Percentiles rank a stretch among this genome's conserved stretches.
phyloP scores from a whole-genome alignment of 2,329 filamentous ascomycete genomes.

The Diaporthe caulivora region DNA sequence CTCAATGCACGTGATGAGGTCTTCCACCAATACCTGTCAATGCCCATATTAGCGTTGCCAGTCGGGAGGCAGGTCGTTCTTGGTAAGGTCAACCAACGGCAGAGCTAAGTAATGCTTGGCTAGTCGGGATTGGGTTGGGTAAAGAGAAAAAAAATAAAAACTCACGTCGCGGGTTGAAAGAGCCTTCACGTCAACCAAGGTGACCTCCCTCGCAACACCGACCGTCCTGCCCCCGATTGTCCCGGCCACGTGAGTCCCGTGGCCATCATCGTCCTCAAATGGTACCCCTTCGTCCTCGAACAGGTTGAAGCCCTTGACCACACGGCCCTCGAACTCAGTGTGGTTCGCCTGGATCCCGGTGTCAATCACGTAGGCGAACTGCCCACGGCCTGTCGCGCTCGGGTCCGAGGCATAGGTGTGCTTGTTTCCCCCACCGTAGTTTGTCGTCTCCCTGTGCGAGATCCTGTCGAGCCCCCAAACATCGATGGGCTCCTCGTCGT shows the following conservation, averaged over 20 bases:
- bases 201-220: not conserved
- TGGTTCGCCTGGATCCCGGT: not conserved
- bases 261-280: not conserved
- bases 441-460: not conserved
- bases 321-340: not conserved
- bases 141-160: too few relatives aligned
- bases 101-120: slow-evolving; percentile 4
- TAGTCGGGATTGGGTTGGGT: too few relatives aligned
- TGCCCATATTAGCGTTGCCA: not conserved
- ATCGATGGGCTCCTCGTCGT: not conserved
- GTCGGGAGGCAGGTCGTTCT: not conserved
- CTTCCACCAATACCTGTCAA: not conserved
- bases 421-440: not conserved
- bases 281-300: not conserved
- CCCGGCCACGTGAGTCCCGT: not conserved
- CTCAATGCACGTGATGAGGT: not conserved
- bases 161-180: not conserved
- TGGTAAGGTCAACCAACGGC: not conserved
- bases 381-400: not conserved
- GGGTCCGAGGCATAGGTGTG: too few relatives aligned
- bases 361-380: not conserved
- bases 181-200: not conserved
- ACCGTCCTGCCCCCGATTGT: not conserved
- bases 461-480: not conserved
- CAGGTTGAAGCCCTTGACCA: not conserved